Evolutionary conservation across 768 basidiomycete genomes (phyloP).

Genomic region (Trametes villosa): DNA sequence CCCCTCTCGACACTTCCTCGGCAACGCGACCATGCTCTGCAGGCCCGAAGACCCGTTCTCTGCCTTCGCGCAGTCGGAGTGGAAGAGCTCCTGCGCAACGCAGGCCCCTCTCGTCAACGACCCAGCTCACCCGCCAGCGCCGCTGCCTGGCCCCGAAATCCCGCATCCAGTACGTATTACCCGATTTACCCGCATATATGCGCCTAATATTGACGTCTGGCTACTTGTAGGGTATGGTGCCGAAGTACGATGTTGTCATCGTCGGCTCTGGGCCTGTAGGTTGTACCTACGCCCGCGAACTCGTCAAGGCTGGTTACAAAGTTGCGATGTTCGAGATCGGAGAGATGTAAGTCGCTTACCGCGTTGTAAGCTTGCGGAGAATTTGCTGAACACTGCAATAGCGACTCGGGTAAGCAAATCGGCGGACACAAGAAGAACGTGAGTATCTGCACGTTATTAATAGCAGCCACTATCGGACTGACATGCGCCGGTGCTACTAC

Average conservation of each 20-base stretch:
- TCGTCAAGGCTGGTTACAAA: conserved; percentile 27
- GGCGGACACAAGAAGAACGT: conserved; percentile 39
- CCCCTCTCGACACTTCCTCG: too few relatives aligned
- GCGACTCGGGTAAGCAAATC: not conserved
- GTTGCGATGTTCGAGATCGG: conserved; percentile 21
- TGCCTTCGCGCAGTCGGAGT: too few relatives aligned
- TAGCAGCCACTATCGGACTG: not conserved
- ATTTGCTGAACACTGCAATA: not conserved
- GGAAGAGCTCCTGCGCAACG: too few relatives aligned
- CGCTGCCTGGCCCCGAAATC: too few relatives aligned
- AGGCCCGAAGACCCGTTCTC: too few relatives aligned
- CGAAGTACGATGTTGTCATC: conserved; percentile 33
- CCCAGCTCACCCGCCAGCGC: too few relatives aligned
- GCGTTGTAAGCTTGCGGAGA: not conserved
- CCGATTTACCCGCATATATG: too few relatives aligned
- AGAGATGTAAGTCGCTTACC: conserved; percentile 6
- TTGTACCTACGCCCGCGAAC: conserved; percentile 30
- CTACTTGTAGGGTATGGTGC: not conserved
- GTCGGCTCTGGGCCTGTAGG: conserved; percentile 39
- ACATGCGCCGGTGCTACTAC: not conserved
- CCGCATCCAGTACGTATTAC: too few relatives aligned
- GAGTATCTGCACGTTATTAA: not conserved
- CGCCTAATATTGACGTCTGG: too few relatives aligned
- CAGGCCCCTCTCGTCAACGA: too few relatives aligned
- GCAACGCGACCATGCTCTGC: too few relatives aligned